phyloP scores from a whole-genome alignment of 2,329 filamentous ascomycete genomes.

The Juglanconis juglandina region DNA sequence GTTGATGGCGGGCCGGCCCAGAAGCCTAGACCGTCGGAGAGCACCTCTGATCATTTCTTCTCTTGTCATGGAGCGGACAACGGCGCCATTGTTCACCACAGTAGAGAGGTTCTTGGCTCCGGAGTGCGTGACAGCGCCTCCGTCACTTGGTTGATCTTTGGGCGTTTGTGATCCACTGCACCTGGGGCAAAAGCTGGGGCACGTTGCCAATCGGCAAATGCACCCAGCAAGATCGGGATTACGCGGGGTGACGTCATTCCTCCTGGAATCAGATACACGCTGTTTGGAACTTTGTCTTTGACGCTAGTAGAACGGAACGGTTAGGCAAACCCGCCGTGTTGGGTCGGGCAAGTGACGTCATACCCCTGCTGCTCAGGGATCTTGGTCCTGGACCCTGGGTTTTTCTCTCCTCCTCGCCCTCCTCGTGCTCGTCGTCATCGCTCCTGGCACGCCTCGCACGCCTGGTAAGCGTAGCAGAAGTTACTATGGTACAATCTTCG shows the following conservation, averaged over 20 bases:
- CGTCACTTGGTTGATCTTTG: not conserved
- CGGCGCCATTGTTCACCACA: not conserved
- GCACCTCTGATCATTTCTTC: constrained; percentile 8
- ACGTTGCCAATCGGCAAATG: not conserved
- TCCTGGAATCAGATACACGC: not conserved
- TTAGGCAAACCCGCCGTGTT: too few relatives aligned
- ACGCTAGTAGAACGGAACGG: too few relatives aligned
- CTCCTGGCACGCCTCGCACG: too few relatives aligned
- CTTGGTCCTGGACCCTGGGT: too few relatives aligned
- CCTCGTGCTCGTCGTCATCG: too few relatives aligned
- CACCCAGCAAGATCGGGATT: not conserved
- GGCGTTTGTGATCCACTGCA: not conserved
- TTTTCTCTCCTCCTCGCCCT: too few relatives aligned
- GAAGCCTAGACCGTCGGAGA: not conserved
- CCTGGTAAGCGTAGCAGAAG: too few relatives aligned
- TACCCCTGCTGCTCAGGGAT: too few relatives aligned
- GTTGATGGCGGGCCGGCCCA: not conserved
- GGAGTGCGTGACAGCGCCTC: not conserved
- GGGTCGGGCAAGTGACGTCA: too few relatives aligned
- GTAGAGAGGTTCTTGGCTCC: not conserved
- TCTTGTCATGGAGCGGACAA: constrained; percentile 7
- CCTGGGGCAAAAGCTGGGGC: not conserved
- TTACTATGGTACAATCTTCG: too few relatives aligned
- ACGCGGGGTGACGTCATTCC: not conserved
- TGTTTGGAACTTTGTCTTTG: too few relatives aligned